Evolutionary conservation across 495 filamentous ascomycete genomes (phyloP).

Genomic region (Penicillium subrubescens): DNA sequence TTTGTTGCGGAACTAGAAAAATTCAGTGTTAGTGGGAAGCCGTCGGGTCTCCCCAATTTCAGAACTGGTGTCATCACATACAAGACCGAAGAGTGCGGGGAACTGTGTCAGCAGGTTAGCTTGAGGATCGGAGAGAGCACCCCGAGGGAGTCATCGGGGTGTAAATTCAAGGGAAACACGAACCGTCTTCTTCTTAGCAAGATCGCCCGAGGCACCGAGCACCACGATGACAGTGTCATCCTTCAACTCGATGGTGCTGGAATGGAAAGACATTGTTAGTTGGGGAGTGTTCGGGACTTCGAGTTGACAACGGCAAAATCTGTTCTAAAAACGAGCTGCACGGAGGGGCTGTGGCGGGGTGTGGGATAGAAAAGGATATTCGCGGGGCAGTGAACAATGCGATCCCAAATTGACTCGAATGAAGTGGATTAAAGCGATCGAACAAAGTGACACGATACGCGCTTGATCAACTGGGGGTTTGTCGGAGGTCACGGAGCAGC

Average conservation of each 20-base stretch:
- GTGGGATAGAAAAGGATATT: not conserved
- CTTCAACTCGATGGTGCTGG: slow-evolving; percentile 88
- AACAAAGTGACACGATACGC: not conserved
- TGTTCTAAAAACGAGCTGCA: slow-evolving; percentile 14
- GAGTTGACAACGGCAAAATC: slow-evolving; percentile 19
- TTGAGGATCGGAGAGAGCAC: not conserved
- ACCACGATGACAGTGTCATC: slow-evolving; percentile 98
- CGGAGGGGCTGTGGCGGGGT: slow-evolving; percentile 24
- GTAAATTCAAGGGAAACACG: slow-evolving; percentile 34
- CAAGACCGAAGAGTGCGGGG: slow-evolving; percentile 96
- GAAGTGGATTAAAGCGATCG: not conserved
- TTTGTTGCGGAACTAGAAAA: slow-evolving; percentile 86
- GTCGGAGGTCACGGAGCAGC: slow-evolving; percentile 3
- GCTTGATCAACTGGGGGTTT: not conserved
- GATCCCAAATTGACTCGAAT: not conserved
- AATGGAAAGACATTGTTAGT: slow-evolving; percentile 37
- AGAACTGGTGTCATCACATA: slow-evolving; percentile 53
- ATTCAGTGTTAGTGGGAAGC: slow-evolving; percentile 21
- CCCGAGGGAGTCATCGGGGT: slow-evolving; percentile 20
- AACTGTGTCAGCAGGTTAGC: slow-evolving; percentile 60
- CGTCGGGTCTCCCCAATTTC: not conserved
- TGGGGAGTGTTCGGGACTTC: not conserved
- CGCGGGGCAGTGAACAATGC: slow-evolving; percentile 10
- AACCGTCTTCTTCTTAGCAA: slow-evolving; percentile 99
- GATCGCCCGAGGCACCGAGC: slow-evolving; percentile 93